Conservation (phyloP, 257 asterid species). For the Nicotiana attenuata region DNA sequence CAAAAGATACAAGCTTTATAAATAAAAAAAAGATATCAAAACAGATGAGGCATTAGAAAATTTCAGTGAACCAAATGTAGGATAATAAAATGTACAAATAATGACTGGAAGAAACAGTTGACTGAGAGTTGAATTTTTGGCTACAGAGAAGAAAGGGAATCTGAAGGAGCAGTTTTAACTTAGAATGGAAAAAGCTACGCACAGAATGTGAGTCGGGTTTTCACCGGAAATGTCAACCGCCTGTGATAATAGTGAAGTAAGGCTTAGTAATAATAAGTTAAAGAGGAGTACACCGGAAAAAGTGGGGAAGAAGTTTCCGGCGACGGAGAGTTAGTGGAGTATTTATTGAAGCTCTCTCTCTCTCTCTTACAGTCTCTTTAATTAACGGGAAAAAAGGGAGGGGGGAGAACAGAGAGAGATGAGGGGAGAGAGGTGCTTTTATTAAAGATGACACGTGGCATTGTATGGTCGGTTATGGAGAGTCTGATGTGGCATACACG, state of each 20-base stretch:
- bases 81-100: background rate
- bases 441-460: background rate
- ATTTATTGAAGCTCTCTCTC: conserved; percentile 23
- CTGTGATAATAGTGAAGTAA: background rate
- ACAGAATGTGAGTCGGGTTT: background rate
- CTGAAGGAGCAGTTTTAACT: background rate
- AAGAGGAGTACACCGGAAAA: conserved; percentile 14
- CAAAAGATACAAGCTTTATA: background rate
- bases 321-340: conserved; percentile 26
- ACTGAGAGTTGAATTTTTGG: background rate
- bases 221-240: conserved; percentile 14
- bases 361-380: conserved; percentile 4
- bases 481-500: background rate
- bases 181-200: background rate
- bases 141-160: background rate
- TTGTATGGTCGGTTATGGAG: background rate
- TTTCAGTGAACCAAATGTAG: background rate
- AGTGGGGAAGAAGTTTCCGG: conserved; percentile 27
- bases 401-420: background rate
- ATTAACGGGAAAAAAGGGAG: background rate
- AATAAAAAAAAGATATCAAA: background rate
- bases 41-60: background rate
- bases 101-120: background rate
- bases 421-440: background rate
- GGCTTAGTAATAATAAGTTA: background rate